Conservation (phyloP, 2,329 filamentous ascomycete genomes). For the Aspergillus sp. region DNA sequence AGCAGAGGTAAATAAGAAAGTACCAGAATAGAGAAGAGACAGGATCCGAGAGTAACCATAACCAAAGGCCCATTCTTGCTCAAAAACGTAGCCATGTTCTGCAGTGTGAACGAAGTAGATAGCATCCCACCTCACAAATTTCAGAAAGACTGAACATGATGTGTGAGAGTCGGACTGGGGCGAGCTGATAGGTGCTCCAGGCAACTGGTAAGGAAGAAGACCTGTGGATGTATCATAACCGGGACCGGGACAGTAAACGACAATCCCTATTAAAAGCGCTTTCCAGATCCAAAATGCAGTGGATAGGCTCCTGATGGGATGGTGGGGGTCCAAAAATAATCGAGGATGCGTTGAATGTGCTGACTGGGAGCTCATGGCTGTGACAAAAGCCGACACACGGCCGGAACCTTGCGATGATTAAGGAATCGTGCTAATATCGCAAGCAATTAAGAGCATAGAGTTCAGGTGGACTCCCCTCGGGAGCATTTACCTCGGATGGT, state of each 20-base stretch:
- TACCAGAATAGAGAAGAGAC: conserved; percentile 35
- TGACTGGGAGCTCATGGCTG: conserved; percentile 1
- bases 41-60: conserved; percentile 52
- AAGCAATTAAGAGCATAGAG: no score
- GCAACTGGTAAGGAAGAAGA: conserved; percentile 39
- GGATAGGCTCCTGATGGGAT: conserved; percentile 34
- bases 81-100: conserved; percentile 54
- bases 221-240: conserved; percentile 64
- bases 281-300: conserved; percentile 56
- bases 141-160: conserved; percentile 31
- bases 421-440: no score
- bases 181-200: conserved; percentile 7
- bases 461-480: no score
- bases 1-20: conserved; percentile 1
- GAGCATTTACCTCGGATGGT: no score
- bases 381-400: not conserved
- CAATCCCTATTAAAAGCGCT: conserved; percentile 48
- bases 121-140: conserved; percentile 60
- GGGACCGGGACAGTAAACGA: conserved; percentile 51
- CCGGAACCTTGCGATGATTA: no score
- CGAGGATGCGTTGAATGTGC: conserved; percentile 5
- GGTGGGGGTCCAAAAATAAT: conserved; percentile 22
- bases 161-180: conserved; percentile 5
- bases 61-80: conserved; percentile 68
- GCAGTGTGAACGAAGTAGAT: conserved; percentile 59